phyloP scores from a whole-genome alignment of 306 rosid species.

The Sindora glabra region DNA sequence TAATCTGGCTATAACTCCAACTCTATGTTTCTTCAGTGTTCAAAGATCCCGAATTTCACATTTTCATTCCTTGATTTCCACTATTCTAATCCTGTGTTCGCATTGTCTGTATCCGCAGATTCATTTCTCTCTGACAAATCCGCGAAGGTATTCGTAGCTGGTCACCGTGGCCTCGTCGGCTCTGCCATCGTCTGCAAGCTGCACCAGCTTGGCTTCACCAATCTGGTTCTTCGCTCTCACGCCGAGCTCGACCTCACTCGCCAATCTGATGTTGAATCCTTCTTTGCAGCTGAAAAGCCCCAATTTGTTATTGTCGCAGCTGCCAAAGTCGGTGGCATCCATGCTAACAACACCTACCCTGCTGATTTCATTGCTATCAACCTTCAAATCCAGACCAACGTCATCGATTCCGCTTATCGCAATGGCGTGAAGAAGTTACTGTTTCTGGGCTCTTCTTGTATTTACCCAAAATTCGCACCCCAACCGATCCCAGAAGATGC shows the following conservation, averaged over 20 bases:
- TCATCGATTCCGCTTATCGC: conserved; percentile 70
- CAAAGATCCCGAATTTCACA: no score
- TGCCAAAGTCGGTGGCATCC: conserved; percentile 96
- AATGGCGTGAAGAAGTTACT: conserved; percentile 64
- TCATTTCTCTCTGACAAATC: conserved; percentile 58
- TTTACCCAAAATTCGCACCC: conserved; percentile 93
- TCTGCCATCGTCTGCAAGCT: conserved; percentile 86
- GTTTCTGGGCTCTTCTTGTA: conserved; percentile 89
- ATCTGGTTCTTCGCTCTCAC: conserved; percentile 61
- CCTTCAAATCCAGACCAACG: conserved; percentile 90
- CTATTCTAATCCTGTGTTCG: no score
- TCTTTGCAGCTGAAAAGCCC: conserved; percentile 70
- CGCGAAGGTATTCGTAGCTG: conserved; percentile 90
- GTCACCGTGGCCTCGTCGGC: conserved; percentile 93
- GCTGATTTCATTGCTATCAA: conserved; percentile 83
- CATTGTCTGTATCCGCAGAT: background rate
- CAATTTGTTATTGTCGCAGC: conserved; percentile 82
- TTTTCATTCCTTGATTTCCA: no score
- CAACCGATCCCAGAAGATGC: conserved; percentile 85
- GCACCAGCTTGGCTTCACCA: conserved; percentile 56
- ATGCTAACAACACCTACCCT: conserved; percentile 90
- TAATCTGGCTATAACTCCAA: no score
- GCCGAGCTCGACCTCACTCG: conserved; percentile 79
- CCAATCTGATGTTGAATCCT: conserved; percentile 77
- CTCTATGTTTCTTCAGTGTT: no score